Base-by-base conservation (phyloP, 2,329 filamentous ascomycete genomes). In the Pseudopyrenochaeta lycopersici region DNA sequence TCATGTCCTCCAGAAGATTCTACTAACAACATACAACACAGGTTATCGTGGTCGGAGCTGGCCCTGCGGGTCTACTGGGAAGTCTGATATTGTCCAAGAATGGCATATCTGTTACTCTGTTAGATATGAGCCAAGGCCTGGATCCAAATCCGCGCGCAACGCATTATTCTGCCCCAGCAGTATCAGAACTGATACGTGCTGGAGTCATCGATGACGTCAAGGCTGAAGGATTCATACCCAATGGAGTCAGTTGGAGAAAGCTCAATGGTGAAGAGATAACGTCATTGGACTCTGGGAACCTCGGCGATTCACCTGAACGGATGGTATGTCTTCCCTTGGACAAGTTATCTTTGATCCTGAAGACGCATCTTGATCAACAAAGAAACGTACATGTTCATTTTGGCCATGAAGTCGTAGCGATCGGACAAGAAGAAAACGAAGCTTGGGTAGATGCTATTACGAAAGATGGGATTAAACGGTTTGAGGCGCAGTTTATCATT, bases 61-160 rank as follows among this genome's bases (percentile, higher is more conserved):
- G 70, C 7, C 71, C 70, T 5, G 56, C 71, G 7, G 71, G 70
- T 14, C 51, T 74, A 33, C 67, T 71, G 56, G 62, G 73, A 5
- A 62, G 67, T 29, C 75, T 85, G 4, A 77, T 85, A 1, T 78
- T 85, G 11, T 76, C 81, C 11, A 78, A 80, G 58, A 72, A 78
- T 36, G 73, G 78, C 40, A 82, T 85, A 40, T 65, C 73, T 10
- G 78, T 81, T 17, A 78, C 78, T 10, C 72, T 85, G 7, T 74
- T 88, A 40, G 85, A 88, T 57, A 79, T 80, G 3, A 76, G 78
- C 1, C 64, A 78, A 17, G 73, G 78, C 33, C 76, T 87, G 15
- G 83, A 86, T 72, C 74, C 81, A 46, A 81, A 83, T 46, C 85
- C 85, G 1, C 82, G 85, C 11, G 85, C 85, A 11, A 82, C 84